Conservation (phyloP, 169 alveolate species). For the Plasmodium vinckei region DNA sequence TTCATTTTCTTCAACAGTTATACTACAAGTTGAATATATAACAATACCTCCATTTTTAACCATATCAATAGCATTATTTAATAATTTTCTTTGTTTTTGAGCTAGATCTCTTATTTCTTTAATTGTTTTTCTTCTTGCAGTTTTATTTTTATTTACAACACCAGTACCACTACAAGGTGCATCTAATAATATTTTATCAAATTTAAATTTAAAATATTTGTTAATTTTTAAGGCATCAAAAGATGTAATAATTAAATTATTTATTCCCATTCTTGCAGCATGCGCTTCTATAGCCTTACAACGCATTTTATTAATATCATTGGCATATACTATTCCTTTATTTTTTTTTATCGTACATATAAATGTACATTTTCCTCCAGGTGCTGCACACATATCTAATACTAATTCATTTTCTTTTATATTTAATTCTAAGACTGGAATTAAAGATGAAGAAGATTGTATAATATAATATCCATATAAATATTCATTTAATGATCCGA, state of each 20-base stretch:
- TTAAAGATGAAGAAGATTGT: slow-evolving; percentile 94
- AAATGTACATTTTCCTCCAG: slow-evolving; percentile 98
- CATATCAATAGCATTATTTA: slow-evolving; percentile 94
- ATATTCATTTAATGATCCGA: slow-evolving; percentile 98
- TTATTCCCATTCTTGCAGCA: slow-evolving; percentile 93
- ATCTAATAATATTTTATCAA: slow-evolving; percentile 96
- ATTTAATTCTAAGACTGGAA: slow-evolving; percentile 92
- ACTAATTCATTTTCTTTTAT: slow-evolving; percentile 86
- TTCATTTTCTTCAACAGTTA: slow-evolving; percentile 98
- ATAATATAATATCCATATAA: slow-evolving; percentile 97
- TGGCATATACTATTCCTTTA: slow-evolving; percentile 94
- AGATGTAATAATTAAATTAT: slow-evolving; percentile 92
- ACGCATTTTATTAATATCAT: slow-evolving; percentile 94
- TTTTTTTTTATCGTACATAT: slow-evolving; percentile 96
- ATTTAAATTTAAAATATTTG: slow-evolving; percentile 87
- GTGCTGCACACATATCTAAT: slow-evolving; percentile 98
- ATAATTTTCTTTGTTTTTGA: slow-evolving; percentile 94
- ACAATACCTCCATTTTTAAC: slow-evolving; percentile 97
- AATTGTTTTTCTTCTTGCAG: slow-evolving; percentile 92
- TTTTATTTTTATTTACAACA: slow-evolving; percentile 95
- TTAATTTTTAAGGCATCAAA: slow-evolving; percentile 94
- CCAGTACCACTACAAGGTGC: slow-evolving; percentile 99
- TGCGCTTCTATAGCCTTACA: slow-evolving; percentile 92
- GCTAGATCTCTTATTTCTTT: slow-evolving; percentile 94
- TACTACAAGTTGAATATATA: slow-evolving; percentile 98